Percentiles rank a stretch among this genome's conserved stretches.
These are phyloP conservation scores for Dentipellis sp. DNA, from an alignment of 768 basidiomycete species.

Conservation along the genomic window DNA sequence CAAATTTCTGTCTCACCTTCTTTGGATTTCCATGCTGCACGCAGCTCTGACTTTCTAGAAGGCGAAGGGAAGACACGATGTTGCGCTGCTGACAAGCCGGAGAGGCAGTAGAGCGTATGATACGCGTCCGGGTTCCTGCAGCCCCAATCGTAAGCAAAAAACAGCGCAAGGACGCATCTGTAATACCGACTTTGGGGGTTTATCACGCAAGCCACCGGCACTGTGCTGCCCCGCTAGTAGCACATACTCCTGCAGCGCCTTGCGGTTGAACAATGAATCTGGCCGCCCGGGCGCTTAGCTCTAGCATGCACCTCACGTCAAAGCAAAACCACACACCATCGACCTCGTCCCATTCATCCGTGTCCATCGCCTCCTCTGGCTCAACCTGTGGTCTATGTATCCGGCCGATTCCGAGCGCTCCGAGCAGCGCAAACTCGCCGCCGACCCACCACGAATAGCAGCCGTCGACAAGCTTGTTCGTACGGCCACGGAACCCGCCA, in stretches of 20 bases:
- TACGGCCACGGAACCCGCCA: conserved; percentile 88
- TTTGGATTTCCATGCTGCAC: conserved; percentile 28
- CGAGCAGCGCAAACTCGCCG: conserved; percentile 73
- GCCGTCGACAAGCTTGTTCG: conserved; percentile 98
- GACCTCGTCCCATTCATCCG: conserved; percentile 57
- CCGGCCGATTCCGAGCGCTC: conserved; percentile 34
- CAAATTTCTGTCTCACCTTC: conserved; percentile 1
- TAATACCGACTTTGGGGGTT: conserved; percentile 77
- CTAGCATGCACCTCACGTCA: too few species aligned
- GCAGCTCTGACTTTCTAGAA: conserved; percentile 24
- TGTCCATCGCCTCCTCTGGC: too few species aligned
- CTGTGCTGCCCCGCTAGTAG: conserved; percentile 80
- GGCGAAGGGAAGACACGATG: conserved; percentile 55
- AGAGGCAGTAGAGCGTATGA: conserved; percentile 88
- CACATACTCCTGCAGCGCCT: conserved; percentile 81
- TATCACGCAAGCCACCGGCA: conserved; percentile 84
- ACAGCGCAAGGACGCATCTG: background rate
- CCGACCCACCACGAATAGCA: conserved; percentile 99
- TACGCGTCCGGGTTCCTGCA: conserved; percentile 86
- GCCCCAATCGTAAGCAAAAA: background rate
- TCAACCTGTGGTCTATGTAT: too few species aligned
- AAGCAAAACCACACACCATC: conserved; percentile 40
- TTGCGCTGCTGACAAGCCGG: conserved; percentile 85
- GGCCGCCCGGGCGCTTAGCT: background rate
- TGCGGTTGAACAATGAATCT: conserved; percentile 47